Conservation (phyloP, 1,139 yeast species). For the Geotrichum aggregatum region DNA sequence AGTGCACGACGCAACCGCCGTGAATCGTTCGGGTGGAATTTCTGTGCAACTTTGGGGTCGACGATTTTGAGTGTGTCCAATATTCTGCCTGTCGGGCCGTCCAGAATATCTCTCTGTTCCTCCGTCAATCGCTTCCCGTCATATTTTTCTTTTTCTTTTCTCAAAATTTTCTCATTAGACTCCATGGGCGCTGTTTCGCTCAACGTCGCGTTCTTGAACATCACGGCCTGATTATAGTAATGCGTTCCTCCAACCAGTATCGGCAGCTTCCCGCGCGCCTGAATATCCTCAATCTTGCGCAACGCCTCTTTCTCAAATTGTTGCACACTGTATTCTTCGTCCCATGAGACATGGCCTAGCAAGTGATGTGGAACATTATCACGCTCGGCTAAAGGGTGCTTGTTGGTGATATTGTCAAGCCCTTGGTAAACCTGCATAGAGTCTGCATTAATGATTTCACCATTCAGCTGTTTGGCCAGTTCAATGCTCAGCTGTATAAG, state of each 20-base stretch:
- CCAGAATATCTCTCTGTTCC: conserved; percentile 17
- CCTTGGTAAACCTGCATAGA: conserved; percentile 90
- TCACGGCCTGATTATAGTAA: conserved; percentile 73
- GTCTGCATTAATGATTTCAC: conserved; percentile 92
- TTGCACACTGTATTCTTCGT: conserved; percentile 78
- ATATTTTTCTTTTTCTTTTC: too few species aligned
- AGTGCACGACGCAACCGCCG: conserved; percentile 75
- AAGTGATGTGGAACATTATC: conserved; percentile 77
- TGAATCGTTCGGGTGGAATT: conserved; percentile 88
- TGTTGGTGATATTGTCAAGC: conserved; percentile 77
- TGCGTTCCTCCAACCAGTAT: conserved; percentile 95
- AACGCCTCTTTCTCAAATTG: conserved; percentile 70
- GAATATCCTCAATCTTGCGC: conserved; percentile 55
- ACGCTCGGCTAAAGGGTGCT: conserved; percentile 79
- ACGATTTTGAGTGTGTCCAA: conserved; percentile 46
- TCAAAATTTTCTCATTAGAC: too few species aligned
- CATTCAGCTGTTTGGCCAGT: conserved; percentile 69
- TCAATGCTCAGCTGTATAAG: conserved; percentile 57
- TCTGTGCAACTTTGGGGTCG: conserved; percentile 72
- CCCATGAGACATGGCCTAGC: conserved; percentile 78
- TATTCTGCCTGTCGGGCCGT: conserved; percentile 43
- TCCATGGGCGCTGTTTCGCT: conserved; percentile 20
- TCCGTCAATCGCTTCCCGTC: conserved; percentile 1
- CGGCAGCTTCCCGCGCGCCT: conserved; percentile 67
- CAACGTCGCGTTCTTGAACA: conserved; percentile 64